A percentile compares a stretch with the other conserved stretches of the same genome.
Conservation (phyloP, 805 yeast species). For the Hanseniaspora meyeri region DNA sequence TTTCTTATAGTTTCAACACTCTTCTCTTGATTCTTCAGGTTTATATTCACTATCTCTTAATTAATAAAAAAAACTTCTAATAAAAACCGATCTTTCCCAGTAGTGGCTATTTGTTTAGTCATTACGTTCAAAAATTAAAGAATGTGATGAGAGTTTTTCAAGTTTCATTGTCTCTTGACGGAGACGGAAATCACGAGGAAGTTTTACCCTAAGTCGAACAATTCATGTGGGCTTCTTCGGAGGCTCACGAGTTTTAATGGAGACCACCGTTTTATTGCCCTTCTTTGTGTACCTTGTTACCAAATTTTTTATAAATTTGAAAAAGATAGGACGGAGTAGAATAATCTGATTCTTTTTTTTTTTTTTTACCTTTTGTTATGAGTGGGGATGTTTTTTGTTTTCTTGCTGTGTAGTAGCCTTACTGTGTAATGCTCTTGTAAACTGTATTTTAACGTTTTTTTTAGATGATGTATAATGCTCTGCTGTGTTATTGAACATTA, state of each 20-base stretch:
- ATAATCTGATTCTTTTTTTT: conserved; percentile 14
- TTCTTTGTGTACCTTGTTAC: conserved; percentile 14
- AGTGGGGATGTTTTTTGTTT: not conserved
- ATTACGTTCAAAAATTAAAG: conserved; percentile 12
- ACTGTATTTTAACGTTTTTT: too few relatives aligned
- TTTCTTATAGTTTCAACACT: too few relatives aligned
- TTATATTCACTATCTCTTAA: too few relatives aligned
- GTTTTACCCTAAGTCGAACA: conserved; percentile 14
- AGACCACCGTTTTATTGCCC: conserved; percentile 14
- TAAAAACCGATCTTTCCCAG: conserved; percentile 13
- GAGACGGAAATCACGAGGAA: conserved; percentile 11
- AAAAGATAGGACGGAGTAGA: conserved; percentile 15
- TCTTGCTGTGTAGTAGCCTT: not conserved
- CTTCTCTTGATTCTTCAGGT: too few relatives aligned
- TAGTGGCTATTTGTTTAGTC: conserved; percentile 1
- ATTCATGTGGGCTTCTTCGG: not conserved
- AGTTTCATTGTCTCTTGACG: conserved; percentile 9
- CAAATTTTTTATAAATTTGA: conserved; percentile 6
- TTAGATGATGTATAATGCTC: too few relatives aligned
- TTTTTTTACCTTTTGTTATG: not conserved
- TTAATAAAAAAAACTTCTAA: too few relatives aligned
- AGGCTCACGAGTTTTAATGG: conserved; percentile 7
- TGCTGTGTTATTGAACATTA: too few relatives aligned
- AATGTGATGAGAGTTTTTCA: conserved; percentile 10
- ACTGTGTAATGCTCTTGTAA: too few relatives aligned